Conservation (phyloP, 1,139 yeast species). For the Nakaseomyces uthaithaninus region DNA sequence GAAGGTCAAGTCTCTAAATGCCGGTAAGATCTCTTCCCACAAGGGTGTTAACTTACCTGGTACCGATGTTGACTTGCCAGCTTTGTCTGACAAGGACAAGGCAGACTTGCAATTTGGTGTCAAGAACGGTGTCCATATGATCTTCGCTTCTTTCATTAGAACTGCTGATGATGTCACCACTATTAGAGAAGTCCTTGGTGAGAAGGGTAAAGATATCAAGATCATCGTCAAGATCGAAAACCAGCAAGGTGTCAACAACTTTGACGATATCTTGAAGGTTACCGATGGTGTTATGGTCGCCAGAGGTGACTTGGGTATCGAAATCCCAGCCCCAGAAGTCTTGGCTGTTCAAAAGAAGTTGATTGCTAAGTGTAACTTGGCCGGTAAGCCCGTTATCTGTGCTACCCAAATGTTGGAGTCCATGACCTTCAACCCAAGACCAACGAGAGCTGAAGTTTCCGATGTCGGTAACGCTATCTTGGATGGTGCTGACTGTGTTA, state of each 20-base stretch:
- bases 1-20: slow-evolving; percentile 81
- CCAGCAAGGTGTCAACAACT: slow-evolving; percentile 99
- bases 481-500: slow-evolving; percentile 99
- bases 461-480: slow-evolving; percentile 98
- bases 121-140: slow-evolving; percentile 93
- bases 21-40: slow-evolving; percentile 92
- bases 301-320: slow-evolving; percentile 99
- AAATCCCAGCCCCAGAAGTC: slow-evolving; percentile 98
- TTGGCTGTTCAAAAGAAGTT: slow-evolving; percentile 97
- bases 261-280: slow-evolving; percentile 85
- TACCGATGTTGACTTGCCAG: slow-evolving; percentile 97
- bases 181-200: slow-evolving; percentile 91
- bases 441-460: slow-evolving; percentile 99
- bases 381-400: slow-evolving; percentile 99
- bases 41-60: slow-evolving; percentile 99
- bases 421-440: slow-evolving; percentile 99
- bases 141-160: slow-evolving; percentile 97
- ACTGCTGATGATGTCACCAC: slow-evolving; percentile 80
- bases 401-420: slow-evolving; percentile 99
- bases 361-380: slow-evolving; percentile 97
- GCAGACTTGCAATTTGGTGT: slow-evolving; percentile 89
- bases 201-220: slow-evolving; percentile 92
- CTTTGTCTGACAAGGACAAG: slow-evolving; percentile 92
- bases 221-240: slow-evolving; percentile 96
- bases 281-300: slow-evolving; percentile 99